phyloP scores from a whole-genome alignment of 306 rosid genomes.

The Castanospermum australe region DNA sequence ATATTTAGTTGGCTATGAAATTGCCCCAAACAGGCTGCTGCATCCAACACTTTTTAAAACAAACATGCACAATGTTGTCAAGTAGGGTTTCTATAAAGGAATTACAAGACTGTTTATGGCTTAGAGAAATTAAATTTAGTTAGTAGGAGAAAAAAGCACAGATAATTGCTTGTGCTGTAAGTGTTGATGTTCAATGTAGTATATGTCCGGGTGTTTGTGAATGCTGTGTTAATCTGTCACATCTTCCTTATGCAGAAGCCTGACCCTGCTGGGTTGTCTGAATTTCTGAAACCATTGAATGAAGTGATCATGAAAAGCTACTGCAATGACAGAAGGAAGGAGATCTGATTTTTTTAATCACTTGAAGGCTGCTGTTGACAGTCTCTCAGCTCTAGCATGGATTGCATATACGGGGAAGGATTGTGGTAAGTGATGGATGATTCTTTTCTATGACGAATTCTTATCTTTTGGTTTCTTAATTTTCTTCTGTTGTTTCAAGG shows the following conservation, averaged over 20 bases:
- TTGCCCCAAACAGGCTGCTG: background rate
- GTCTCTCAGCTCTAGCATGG: slow-evolving; percentile 97
- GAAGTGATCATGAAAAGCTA: slow-evolving; percentile 66
- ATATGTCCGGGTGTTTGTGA: background rate
- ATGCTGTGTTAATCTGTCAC: slow-evolving; percentile 11
- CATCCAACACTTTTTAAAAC: background rate
- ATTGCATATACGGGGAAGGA: slow-evolving; percentile 87
- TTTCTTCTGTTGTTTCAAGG: slow-evolving; percentile 50
- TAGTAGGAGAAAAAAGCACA: background rate
- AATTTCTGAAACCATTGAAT: slow-evolving; percentile 85
- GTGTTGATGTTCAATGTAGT: background rate
- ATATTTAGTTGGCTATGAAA: background rate
- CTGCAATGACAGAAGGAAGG: slow-evolving; percentile 75
- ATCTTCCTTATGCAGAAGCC: slow-evolving; percentile 69
- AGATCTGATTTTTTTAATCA: slow-evolving; percentile 86
- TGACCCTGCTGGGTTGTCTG: slow-evolving; percentile 64
- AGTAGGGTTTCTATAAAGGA: background rate
- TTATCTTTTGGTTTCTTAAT: slow-evolving; percentile 26
- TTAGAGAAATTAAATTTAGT: background rate
- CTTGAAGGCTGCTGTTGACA: slow-evolving; percentile 84
- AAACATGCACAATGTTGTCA: background rate
- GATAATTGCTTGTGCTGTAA: background rate
- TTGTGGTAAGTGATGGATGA: slow-evolving; percentile 60
- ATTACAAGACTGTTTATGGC: background rate
- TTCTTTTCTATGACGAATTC: slow-evolving; percentile 18